Conservation (phyloP, 495 filamentous ascomycete genomes). For the Neurospora sp. region DNA sequence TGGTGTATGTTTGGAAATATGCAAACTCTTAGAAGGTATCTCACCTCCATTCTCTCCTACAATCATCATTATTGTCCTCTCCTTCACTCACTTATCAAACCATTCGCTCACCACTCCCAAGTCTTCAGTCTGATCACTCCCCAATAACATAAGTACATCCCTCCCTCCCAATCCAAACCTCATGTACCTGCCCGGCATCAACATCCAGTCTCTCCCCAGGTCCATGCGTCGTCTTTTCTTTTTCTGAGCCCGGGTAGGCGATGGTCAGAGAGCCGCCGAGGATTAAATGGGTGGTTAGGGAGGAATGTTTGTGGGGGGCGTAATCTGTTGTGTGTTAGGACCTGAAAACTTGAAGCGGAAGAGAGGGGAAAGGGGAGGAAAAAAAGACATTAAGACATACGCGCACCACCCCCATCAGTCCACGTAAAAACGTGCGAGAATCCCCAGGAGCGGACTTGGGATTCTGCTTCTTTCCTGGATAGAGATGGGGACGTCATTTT, state of each 20-base stretch:
- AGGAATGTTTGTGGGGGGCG: slow-evolving; percentile 61
- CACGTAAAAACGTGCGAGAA: slow-evolving; percentile 72
- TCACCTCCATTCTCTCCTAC: no score
- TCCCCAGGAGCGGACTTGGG: slow-evolving; percentile 64
- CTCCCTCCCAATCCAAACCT: slow-evolving; percentile 71
- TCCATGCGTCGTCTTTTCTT: slow-evolving; percentile 56
- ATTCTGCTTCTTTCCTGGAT: slow-evolving; percentile 30
- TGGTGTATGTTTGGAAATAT: no score
- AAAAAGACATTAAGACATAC: background rate
- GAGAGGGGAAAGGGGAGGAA: background rate
- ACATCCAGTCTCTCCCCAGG: slow-evolving; percentile 68
- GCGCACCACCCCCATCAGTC: slow-evolving; percentile 61
- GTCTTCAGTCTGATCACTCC: slow-evolving; percentile 34
- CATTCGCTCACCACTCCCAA: background rate
- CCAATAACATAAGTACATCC: slow-evolving; percentile 86
- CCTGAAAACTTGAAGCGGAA: no score
- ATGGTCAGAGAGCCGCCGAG: slow-evolving; percentile 61
- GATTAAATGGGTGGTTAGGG: slow-evolving; percentile 70
- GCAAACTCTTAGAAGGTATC: no score
- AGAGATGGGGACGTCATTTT: background rate
- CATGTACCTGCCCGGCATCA: slow-evolving; percentile 58
- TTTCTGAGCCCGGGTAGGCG: slow-evolving; percentile 48
- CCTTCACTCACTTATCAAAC: background rate
- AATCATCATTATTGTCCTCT: no score
- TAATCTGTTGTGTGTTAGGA: no score